These are phyloP conservation scores for Withania somnifera DNA, from an alignment of 305 asterid genomes.

Conservation along the genomic window DNA sequence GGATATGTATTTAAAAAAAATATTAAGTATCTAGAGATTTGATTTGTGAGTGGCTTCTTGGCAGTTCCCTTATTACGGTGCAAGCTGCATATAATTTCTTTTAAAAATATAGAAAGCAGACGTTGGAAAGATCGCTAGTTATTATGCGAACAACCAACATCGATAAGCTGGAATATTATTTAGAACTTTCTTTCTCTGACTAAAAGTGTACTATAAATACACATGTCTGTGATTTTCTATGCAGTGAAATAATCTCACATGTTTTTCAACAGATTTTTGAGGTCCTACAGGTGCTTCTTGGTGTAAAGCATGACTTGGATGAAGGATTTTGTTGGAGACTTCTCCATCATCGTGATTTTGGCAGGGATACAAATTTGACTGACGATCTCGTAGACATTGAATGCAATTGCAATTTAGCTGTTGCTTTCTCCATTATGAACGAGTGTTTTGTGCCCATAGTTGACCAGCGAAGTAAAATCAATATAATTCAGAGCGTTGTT, in stretches of 20 bases:
- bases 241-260: constrained; percentile 16
- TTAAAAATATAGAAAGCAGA: no score
- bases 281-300: constrained; percentile 55
- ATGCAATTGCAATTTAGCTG: constrained; percentile 77
- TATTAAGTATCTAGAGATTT: no score
- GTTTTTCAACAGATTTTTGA: constrained; percentile 44
- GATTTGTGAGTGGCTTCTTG: no score
- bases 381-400: constrained; percentile 33
- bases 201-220: neutral
- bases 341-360: constrained; percentile 47
- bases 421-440: constrained; percentile 67
- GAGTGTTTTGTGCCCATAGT: constrained; percentile 83
- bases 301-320: constrained; percentile 56
- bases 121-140: no score
- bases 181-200: neutral
- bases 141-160: no score
- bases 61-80: no score
- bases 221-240: neutral
- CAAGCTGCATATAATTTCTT: no score
- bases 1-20: no score
- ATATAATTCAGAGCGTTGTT: constrained; percentile 67
- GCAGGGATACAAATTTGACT: constrained; percentile 20
- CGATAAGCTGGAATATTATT: neutral
- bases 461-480: constrained; percentile 72
- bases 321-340: constrained; percentile 70